These are phyloP conservation scores for Gymnopus androsaceus DNA, from an alignment of 1,284 basidiomycete genomes.

Conservation along the genomic window DNA sequence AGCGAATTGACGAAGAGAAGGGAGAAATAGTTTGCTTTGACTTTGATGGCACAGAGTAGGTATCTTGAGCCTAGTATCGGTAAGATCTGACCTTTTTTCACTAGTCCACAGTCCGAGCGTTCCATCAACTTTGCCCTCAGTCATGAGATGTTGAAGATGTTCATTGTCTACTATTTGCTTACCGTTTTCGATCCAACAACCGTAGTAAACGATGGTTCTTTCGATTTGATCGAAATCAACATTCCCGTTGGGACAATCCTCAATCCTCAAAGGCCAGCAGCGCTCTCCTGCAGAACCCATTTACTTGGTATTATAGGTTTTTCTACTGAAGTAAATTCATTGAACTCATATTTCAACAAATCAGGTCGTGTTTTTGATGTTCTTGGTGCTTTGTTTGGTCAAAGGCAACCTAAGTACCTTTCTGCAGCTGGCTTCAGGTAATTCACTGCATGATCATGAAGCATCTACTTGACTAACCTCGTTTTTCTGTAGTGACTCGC, in stretches of 20 bases:
- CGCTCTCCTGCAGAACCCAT: slow-evolving; percentile 32
- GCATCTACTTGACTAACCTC: background rate
- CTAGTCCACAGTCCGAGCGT: slow-evolving; percentile 25
- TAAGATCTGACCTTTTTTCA: background rate
- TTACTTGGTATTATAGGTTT: too few species aligned
- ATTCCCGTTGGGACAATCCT: slow-evolving; percentile 32
- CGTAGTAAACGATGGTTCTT: slow-evolving; percentile 36
- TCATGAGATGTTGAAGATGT: slow-evolving; percentile 33
- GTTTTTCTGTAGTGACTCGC: slow-evolving; percentile 26
- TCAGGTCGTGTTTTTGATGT: slow-evolving; percentile 29
- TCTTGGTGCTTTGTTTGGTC: slow-evolving; percentile 29
- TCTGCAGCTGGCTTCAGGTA: slow-evolving; percentile 30
- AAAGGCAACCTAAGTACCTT: slow-evolving; percentile 32
- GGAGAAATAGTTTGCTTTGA: slow-evolving; percentile 25
- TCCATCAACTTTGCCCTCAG: slow-evolving; percentile 29
- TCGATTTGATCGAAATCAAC: slow-evolving; percentile 36
- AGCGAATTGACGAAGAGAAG: slow-evolving; percentile 17
- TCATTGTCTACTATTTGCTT: slow-evolving; percentile 30
- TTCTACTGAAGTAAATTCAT: too few species aligned
- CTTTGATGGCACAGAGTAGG: slow-evolving; percentile 27
- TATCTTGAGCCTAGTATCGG: background rate
- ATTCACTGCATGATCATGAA: too few species aligned
- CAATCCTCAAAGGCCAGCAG: slow-evolving; percentile 32
- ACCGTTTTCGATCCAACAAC: slow-evolving; percentile 31
- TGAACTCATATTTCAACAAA: too few species aligned